Evolutionary conservation across 1,139 yeast genomes (phyloP), one percentile per base, ranked within the genome.

Genomic region (Saccharomyces hybrid): DNA sequence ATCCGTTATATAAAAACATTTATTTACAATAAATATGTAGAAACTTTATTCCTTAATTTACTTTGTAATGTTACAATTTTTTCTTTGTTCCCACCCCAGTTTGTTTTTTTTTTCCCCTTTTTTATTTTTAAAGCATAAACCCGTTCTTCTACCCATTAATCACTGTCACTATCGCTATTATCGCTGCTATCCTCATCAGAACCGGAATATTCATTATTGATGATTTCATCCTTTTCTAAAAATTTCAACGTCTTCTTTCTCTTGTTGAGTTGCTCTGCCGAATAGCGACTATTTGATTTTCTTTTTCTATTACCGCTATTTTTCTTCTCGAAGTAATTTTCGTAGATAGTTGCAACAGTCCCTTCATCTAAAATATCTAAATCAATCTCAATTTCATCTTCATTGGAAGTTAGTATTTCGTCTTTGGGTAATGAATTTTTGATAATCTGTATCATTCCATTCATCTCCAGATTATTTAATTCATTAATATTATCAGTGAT

Each of bases 321-420:
- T 16, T 38, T 38, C 13, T 38, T 38, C 13, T 38, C 44, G 65
- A 69, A 69, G 53, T 68, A 69, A 8, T 70, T 62, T 54, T 87
- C 86, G 76, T 90, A 90, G 61, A 93, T 76, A 66, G 88, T 88
- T 68, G 88, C 74, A 51, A 91, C 80, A 1, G 97, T 91, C 53
- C 82, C 77, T 62, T 88, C 91, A 64, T 88, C 96, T 63, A 93
- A 80, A 71, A 86, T 88, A 71, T 93, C 98, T 84, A 93, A 88
- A 72, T 93, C 99, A 59, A 93, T 78, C 75, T 93, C 99, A 58
- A 93, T 95, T 65, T 93, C 99, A 50, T 82, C 84, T 54, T 77
- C 77, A 64, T 82, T 82, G 60, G 79, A 16, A 38, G 44, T 38
- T 38, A 38, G 44, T 38, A 38, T 38, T 16, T 38, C 79, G 60